Percentiles rank a stretch among this genome's conserved stretches.
Evolutionary conservation across 352 stramenopile species (phyloP).

Genomic region (Phytophthora podocarpi): DNA sequence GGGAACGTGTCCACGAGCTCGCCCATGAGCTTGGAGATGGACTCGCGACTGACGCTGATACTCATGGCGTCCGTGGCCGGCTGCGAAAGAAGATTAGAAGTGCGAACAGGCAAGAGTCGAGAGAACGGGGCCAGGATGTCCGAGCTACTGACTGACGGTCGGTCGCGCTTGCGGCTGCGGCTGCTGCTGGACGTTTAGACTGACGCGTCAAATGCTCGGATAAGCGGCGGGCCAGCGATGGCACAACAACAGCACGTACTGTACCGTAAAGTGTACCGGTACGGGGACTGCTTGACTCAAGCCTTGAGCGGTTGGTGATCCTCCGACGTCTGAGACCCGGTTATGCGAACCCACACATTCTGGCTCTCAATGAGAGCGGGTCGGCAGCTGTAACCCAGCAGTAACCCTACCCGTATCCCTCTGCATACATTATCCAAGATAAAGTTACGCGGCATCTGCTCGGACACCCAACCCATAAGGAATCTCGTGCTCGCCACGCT

Average conservation of each 20-base stretch:
- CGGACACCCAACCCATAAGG: neutral
- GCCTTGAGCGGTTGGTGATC: slow-evolving; percentile 12
- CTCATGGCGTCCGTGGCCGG: slow-evolving; percentile 42
- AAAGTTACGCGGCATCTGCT: slow-evolving; percentile 3
- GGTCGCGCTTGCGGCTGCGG: too few species aligned
- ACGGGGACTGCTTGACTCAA: neutral
- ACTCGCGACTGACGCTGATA: slow-evolving; percentile 83
- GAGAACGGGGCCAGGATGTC: slow-evolving; percentile 19
- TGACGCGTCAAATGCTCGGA: slow-evolving; percentile 1
- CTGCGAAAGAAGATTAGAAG: slow-evolving; percentile 5
- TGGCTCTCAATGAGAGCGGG: slow-evolving; percentile 17
- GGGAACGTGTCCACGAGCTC: slow-evolving; percentile 85
- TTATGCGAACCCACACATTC: neutral
- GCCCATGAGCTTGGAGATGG: slow-evolving; percentile 87
- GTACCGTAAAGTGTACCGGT: too few species aligned
- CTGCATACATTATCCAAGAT: neutral
- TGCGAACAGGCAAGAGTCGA: slow-evolving; percentile 9
- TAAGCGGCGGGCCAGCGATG: neutral
- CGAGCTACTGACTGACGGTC: too few species aligned
- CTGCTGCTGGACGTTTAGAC: too few species aligned
- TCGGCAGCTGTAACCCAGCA: too few species aligned
- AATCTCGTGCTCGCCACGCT: slow-evolving; percentile 2
- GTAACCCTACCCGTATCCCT: neutral
- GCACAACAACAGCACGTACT: slow-evolving; percentile 23
- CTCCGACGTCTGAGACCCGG: neutral